Evolutionary conservation across 2,329 filamentous ascomycete genomes (phyloP).

Genomic region (Chaetomium strumarium): DNA sequence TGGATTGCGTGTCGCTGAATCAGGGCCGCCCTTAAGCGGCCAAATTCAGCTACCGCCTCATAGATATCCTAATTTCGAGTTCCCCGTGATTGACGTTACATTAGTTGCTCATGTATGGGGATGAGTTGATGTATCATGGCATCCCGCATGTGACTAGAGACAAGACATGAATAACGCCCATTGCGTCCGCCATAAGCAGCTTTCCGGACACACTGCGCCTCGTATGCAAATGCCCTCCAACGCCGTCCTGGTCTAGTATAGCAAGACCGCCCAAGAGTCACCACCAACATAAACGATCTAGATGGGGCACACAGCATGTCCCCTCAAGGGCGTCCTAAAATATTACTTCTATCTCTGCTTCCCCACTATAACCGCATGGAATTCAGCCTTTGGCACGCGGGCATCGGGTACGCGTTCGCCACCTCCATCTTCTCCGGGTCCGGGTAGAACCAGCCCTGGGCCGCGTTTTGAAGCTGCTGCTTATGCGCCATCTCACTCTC

Average conservation of each 20-base stretch:
- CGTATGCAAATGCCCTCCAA: slow-evolving; percentile 10
- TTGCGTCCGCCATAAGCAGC: no score
- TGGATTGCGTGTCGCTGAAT: neutral
- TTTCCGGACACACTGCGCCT: neutral
- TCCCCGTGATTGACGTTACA: no score
- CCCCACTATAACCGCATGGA: slow-evolving; percentile 6
- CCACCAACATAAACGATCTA: neutral
- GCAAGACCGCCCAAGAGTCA: neutral
- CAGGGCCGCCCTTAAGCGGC: no score
- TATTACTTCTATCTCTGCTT: neutral
- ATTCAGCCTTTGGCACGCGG: slow-evolving; percentile 47
- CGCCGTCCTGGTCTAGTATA: neutral
- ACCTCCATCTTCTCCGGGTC: slow-evolving; percentile 73
- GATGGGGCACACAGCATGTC: neutral
- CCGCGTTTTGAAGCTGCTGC: slow-evolving; percentile 65
- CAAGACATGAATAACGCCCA: neutral
- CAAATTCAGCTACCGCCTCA: no score
- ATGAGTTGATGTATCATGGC: no score
- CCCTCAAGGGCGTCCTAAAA: neutral
- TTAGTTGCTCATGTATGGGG: no score
- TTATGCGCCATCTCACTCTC: slow-evolving; percentile 63
- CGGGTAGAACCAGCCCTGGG: slow-evolving; percentile 80
- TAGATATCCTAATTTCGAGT: no score
- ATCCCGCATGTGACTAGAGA: neutral
- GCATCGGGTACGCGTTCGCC: slow-evolving; percentile 51